These are phyloP conservation scores for Centrapalus pauciflorus DNA, from an alignment of 129 eudicot genomes.

Conservation along the genomic window DNA sequence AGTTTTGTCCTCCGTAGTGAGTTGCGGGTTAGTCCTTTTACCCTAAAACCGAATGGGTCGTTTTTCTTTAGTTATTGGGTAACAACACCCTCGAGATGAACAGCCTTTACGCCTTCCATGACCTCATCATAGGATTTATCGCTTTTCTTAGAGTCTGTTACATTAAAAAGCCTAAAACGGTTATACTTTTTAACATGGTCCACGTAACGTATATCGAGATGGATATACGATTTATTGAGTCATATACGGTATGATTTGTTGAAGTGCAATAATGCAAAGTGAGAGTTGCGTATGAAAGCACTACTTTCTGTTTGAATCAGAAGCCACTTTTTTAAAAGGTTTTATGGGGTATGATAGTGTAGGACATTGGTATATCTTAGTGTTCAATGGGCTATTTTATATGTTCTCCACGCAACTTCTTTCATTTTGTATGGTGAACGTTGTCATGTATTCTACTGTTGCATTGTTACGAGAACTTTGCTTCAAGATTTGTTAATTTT, in stretches of 20 bases:
- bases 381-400: slow-evolving; percentile 18
- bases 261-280: slow-evolving; percentile 32
- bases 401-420: slow-evolving; percentile 24
- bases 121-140: slow-evolving; percentile 15
- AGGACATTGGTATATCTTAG: slow-evolving; percentile 16
- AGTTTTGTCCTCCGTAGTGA: not conserved
- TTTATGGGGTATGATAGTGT: slow-evolving; percentile 12
- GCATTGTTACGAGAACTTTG: slow-evolving; percentile 21
- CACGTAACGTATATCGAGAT: slow-evolving; percentile 2
- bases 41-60: not conserved
- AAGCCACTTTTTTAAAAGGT: slow-evolving; percentile 24
- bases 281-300: slow-evolving; percentile 29
- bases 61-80: not conserved
- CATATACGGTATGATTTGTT: slow-evolving; percentile 23
- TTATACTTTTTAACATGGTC: not conserved
- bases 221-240: slow-evolving; percentile 3
- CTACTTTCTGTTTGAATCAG: slow-evolving; percentile 24
- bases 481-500: not conserved
- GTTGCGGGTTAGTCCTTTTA: not conserved
- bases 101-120: slow-evolving; percentile 20
- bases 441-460: slow-evolving; percentile 18
- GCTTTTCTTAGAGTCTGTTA: not conserved
- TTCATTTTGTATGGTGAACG: slow-evolving; percentile 21
- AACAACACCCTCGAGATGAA: not conserved
- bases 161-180: not conserved